Evolutionary conservation across 371 early-diverging fungal genomes (phyloP), one percentile per base, ranked within the genome.

Genomic region (Mucor piriformis): DNA sequence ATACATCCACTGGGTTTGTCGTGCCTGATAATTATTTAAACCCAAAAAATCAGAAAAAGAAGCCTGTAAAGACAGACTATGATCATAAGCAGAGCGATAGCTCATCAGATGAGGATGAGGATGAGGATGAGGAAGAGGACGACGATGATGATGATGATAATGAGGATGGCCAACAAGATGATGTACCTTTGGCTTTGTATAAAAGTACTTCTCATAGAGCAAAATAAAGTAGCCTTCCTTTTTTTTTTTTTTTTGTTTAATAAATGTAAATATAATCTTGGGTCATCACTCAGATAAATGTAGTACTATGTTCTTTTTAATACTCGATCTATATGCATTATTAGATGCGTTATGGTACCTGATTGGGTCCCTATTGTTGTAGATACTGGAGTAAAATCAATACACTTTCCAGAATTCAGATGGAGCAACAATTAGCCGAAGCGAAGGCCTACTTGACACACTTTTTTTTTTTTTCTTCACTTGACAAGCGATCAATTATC

Each of bases 21-120:
- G 66, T 79, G 8, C 79, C 76, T 54, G 74, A 76, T 6, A 76
- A 76, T 42, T 76, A 76, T 58, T 55, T 73, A 6, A 59, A 57
- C 48, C 66, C 57, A 20, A 49, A 43, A 40, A 21, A 37, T 29
- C 50, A 50, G 16, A 18, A 24, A 32, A 38, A 32, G 24, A 44
- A 49, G 48, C 18, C 24, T 16, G 50, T 20, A 50, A 16, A 13
- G 23, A 8, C 40, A 21, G 46, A 46, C 3, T 46, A 46, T 24
- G 46, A 46, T 8, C 46, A 10, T 24, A 46, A 51, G 21, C 21
- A 18, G 1, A 60, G 53, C 47, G 61, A 61, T 34, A 64, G 57
- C 15, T 61, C 60, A 25, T 60, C 61, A 11, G 57, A 46, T 23
- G 66, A 63, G 3, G 67, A 63, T 13, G 71, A 63, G 0, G 54